Conservation (phyloP, 2,329 filamentous ascomycete species). For the Epichloe scottii region DNA sequence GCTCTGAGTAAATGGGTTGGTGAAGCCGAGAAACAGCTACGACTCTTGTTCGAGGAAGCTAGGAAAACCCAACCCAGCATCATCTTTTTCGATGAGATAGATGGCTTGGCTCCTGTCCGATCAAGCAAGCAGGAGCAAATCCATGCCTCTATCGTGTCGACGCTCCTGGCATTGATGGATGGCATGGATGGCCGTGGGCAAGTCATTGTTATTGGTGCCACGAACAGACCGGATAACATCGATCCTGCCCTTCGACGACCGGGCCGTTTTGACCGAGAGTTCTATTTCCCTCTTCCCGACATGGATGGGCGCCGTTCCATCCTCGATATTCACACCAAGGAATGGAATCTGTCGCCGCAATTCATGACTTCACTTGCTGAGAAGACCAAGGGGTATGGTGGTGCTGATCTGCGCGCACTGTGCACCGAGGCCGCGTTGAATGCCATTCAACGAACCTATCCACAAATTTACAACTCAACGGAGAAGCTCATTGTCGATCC, state of each 20-base stretch:
- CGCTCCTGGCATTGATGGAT: slow-evolving; percentile 87
- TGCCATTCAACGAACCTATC: slow-evolving; percentile 87
- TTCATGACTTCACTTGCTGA: slow-evolving; percentile 81
- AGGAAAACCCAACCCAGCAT: slow-evolving; percentile 94
- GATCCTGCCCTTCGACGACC: slow-evolving; percentile 90
- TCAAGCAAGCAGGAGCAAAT: slow-evolving; percentile 99
- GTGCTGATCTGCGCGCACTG: slow-evolving; percentile 84
- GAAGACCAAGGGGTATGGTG: slow-evolving; percentile 89
- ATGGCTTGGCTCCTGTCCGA: slow-evolving; percentile 86
- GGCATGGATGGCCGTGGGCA: slow-evolving; percentile 97
- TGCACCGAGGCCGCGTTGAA: slow-evolving; percentile 95
- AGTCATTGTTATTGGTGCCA: slow-evolving; percentile 97
- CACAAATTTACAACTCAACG: slow-evolving; percentile 85
- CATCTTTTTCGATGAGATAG: slow-evolving; percentile 99
- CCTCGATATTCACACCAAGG: slow-evolving; percentile 87
- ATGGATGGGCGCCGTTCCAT: slow-evolving; percentile 70
- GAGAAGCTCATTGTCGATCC: slow-evolving; percentile 85
- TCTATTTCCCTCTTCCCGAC: slow-evolving; percentile 91
- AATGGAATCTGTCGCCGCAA: slow-evolving; percentile 68
- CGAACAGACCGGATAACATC: slow-evolving; percentile 90
- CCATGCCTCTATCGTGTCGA: slow-evolving; percentile 93
- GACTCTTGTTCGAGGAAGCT: slow-evolving; percentile 89
- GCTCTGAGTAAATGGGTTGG: slow-evolving; percentile 98
- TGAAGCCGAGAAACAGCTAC: slow-evolving; percentile 89
- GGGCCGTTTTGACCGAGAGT: slow-evolving; percentile 92